Conservation (phyloP, 148 eudicot species). For the Euryodendron excelsum region DNA sequence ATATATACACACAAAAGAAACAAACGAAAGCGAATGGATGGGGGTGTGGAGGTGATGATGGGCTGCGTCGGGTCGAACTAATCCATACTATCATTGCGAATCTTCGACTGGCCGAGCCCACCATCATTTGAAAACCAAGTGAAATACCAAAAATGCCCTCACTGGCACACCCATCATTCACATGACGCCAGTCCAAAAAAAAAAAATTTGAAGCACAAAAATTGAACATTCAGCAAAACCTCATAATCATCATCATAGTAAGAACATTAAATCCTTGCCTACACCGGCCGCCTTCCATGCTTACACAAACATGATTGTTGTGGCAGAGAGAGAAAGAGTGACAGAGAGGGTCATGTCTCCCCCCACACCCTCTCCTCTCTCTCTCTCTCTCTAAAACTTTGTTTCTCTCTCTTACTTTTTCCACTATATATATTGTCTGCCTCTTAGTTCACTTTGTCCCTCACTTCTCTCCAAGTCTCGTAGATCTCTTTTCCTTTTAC, state of each 20-base stretch:
- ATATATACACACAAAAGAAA: conserved; percentile 1
- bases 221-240: background rate
- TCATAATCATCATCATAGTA: conserved; percentile 19
- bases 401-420: conserved; percentile 23
- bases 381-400: background rate
- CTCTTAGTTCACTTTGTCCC: conserved; percentile 22
- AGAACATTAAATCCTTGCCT: conserved; percentile 37
- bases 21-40: conserved; percentile 27
- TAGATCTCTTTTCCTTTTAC: conserved; percentile 5
- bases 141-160: conserved; percentile 6
- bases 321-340: conserved; percentile 29
- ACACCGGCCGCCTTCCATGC: conserved; percentile 78
- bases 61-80: conserved; percentile 47
- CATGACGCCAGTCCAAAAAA: conserved; percentile 23
- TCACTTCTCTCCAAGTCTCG: conserved; percentile 6
- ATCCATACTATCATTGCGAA: conserved; percentile 85
- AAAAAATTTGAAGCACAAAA: too few species aligned
- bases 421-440: conserved; percentile 37
- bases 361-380: background rate
- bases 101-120: conserved; percentile 63
- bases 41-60: conserved; percentile 41
- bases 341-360: conserved; percentile 28
- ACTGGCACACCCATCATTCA: conserved; percentile 28
- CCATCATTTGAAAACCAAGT: conserved; percentile 41
- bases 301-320: conserved; percentile 84